Conservation (phyloP, 805 yeast genomes). For the Lachancea meyersii region DNA sequence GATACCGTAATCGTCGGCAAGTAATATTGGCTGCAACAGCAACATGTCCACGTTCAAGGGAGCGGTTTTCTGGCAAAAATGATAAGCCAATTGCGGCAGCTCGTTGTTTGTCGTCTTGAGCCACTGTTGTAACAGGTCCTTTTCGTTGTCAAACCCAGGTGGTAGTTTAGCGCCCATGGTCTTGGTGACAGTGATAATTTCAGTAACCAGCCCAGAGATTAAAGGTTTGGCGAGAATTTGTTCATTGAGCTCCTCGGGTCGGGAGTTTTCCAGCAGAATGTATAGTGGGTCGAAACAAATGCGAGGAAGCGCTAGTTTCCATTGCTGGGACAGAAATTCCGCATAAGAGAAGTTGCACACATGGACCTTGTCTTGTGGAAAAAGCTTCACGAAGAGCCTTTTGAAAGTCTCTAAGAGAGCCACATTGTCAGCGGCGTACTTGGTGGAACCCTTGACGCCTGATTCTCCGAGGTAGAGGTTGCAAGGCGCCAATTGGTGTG, state of each 20-base stretch:
- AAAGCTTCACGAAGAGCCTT: conserved; percentile 27
- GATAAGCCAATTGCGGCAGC: conserved; percentile 61
- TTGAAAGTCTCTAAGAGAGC: conserved; percentile 28
- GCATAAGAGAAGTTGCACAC: conserved; percentile 24
- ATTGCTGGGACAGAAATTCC: conserved; percentile 67
- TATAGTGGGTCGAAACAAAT: conserved; percentile 74
- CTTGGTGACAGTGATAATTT: conserved; percentile 64
- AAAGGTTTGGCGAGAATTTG: conserved; percentile 83
- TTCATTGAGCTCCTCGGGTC: conserved; percentile 49
- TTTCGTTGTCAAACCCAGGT: conserved; percentile 63
- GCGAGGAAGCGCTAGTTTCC: conserved; percentile 78
- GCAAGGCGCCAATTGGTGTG: conserved; percentile 38
- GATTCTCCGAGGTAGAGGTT: conserved; percentile 41
- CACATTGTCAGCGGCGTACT: conserved; percentile 19
- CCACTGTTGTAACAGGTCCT: conserved; percentile 50
- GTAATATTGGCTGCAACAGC: conserved; percentile 74
- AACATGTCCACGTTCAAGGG: conserved; percentile 63
- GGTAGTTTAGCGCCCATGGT: conserved; percentile 72
- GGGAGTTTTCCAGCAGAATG: conserved; percentile 64
- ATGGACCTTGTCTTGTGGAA: conserved; percentile 37
- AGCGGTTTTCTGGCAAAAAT: conserved; percentile 51
- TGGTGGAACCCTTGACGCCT: conserved; percentile 11
- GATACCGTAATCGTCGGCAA: conserved; percentile 83
- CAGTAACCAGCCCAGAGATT: conserved; percentile 71
- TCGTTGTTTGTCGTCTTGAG: conserved; percentile 33